Evolutionary conservation across 2,329 filamentous ascomycete species (phyloP), one percentile per base, ranked within the genome.

Genomic region (Aspergillus intermedius): DNA sequence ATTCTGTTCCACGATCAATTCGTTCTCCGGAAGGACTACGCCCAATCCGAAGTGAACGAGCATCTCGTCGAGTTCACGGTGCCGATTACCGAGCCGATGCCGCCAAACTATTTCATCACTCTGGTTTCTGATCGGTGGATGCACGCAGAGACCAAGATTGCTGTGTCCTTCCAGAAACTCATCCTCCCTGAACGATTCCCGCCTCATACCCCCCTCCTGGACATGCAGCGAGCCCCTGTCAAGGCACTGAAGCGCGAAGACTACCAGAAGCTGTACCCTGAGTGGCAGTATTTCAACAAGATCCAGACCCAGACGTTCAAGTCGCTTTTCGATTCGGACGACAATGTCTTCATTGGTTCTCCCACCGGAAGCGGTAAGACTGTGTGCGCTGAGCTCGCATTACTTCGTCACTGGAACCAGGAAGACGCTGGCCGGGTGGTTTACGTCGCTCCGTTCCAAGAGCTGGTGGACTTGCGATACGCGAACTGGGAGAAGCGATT

Each of bases 261-360:
- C 53, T 95, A 87, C 61, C 79, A 86, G 51, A 78, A 80, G 21
- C 73, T 98, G 17, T 98, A 96, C 64, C 83, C 88, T 3, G 77
- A 86, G 25, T 94, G 89, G 83, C 79, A 83, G 48, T 83, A 87
- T 54, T 98, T 98, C 77, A 98, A 98, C 75, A 93, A 93, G 67
- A 87, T 98, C 10, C 94, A 98, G 69, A 96, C 93, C 0, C 93
- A 98, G 66, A 88, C 89, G 0, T 98, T 97, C 76, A 95, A 95
- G 64, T 90, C 91, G 1, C 74, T 98, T 0, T 97, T 88, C 66
- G 85, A 87, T 43, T 87, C 88, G 0, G 88, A 97, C 64, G 89
- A 97, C 60, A 97, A 94, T 61, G 90, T 96, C 19, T 89, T 98
- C 54, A 75, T 98, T 54, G 91, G 89, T 42, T 86, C 91, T n/a